Evolutionary conservation across 2,329 filamentous ascomycete genomes (phyloP), one percentile per base, ranked within the genome.

Genomic region (Diplodia corticola): DNA sequence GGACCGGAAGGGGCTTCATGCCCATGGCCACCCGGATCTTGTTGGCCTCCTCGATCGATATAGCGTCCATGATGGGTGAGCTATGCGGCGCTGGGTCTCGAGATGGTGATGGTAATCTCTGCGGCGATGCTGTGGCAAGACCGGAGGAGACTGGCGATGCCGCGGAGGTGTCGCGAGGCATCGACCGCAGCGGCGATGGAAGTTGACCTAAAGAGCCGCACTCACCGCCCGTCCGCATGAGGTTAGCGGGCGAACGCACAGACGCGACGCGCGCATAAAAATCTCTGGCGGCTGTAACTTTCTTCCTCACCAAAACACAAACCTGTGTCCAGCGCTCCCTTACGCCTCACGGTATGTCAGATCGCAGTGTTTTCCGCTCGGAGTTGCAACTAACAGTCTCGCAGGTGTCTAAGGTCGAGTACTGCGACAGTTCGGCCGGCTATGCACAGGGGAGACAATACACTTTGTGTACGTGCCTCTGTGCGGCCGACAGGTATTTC

Each of bases 401-500:
- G 24, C 44, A 54, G 28, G 63, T 15, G 53, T 57, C 28, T 85
- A 84, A 86, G 88, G 91, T 94, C 80, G 91, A 93, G 85, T 86
- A 81, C 86, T 91, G 65, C 30, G 85, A 88, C 91, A 94, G 88
- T 87, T 94, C 91, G 91, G 91, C 92, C 74, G 88, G 86, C 82
- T 79, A 69, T 69, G 77, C 73, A 77, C 92, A 89, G 91, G 91
- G 93, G 89, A 61, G 57, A 49, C 57, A 61, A 61, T 49, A 49
- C 88, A 90, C 91, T 88, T 92, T 91, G 87, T 93, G 89, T 91
- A 85, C 88, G 90, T 92, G 80, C 83, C 51, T 63, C 35, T 64
- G 50, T 93, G 91, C 90, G 88, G 91, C 93, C 91, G 92, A 96
- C 93, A 95, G 91, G 89, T 95, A 89, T 61, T 60, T 91, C 79